Percentiles rank a stretch among this genome's conserved stretches.
phyloP scores from a whole-genome alignment of 352 stramenopile genomes.

The Globisporangium alternatum region DNA sequence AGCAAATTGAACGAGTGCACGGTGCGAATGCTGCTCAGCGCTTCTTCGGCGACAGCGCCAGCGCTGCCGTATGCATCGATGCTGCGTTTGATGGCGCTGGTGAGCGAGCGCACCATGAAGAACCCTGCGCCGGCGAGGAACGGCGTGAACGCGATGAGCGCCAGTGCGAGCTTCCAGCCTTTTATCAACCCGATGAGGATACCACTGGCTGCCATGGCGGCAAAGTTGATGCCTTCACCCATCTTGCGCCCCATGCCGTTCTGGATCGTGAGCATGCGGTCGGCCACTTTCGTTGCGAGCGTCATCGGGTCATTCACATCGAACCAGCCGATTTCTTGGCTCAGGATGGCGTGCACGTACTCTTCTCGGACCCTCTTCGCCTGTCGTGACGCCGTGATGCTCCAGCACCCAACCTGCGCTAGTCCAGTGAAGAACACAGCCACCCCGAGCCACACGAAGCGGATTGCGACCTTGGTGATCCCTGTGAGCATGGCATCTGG shows the following conservation, averaged over 20 bases:
- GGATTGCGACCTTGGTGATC: constrained; percentile 4
- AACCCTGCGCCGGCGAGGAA: background rate
- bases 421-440: constrained; percentile 4
- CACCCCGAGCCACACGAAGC: constrained; percentile 4
- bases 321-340: constrained; percentile 70
- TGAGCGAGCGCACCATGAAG: constrained; percentile 6
- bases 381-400: constrained; percentile 1
- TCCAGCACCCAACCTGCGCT: constrained; percentile 1
- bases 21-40: constrained; percentile 22
- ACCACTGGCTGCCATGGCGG: background rate
- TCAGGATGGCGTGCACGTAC: constrained; percentile 54
- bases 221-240: constrained; percentile 44
- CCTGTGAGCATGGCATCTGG: background rate
- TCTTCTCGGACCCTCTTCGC: constrained; percentile 49
- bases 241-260: constrained; percentile 44
- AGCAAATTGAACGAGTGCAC: constrained; percentile 61
- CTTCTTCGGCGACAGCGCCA: background rate
- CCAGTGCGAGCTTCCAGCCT: constrained; percentile 1
- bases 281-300: constrained; percentile 33
- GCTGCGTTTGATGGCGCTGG: background rate
- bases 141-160: background rate
- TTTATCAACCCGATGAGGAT: constrained; percentile 5
- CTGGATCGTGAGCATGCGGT: constrained; percentile 37
- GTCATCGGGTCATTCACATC: constrained; percentile 60
- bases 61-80: constrained; percentile 2